These are phyloP conservation scores for Chaetomiaceae sp. DNA, from an alignment of 2,329 filamentous ascomycete genomes.

Conservation along the genomic window DNA sequence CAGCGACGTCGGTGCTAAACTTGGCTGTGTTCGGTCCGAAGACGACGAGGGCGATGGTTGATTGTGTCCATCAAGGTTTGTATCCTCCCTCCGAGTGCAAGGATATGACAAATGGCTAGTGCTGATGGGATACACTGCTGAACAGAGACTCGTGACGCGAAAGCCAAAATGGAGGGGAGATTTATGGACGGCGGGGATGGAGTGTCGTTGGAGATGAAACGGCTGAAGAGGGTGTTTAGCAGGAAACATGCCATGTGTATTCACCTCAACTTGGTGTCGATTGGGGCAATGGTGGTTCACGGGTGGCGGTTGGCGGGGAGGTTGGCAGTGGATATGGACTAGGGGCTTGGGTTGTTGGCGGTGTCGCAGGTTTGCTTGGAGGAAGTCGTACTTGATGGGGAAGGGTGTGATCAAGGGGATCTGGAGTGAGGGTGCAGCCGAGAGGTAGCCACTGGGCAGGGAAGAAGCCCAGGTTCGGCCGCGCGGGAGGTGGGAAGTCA, in stretches of 20 bases:
- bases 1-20: slow-evolving; percentile 33
- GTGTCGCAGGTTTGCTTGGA: no score
- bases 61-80: slow-evolving; percentile 32
- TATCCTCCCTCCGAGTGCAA: no score
- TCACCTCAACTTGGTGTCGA: slow-evolving; percentile 37
- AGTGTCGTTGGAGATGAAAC: slow-evolving; percentile 24
- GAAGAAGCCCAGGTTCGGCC: no score
- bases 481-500: no score
- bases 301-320: slow-evolving; percentile 29
- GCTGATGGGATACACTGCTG: no score
- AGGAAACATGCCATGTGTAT: slow-evolving; percentile 40
- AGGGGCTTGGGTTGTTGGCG: not conserved
- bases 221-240: slow-evolving; percentile 32
- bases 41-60: slow-evolving; percentile 32
- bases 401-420: no score
- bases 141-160: not conserved
- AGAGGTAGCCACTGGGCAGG: no score
- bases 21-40: slow-evolving; percentile 36
- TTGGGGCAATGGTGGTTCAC: slow-evolving; percentile 32
- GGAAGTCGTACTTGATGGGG: no score
- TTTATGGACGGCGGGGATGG: no score
- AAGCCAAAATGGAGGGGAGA: no score
- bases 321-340: slow-evolving; percentile 16
- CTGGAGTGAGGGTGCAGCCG: no score
- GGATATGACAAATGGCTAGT: not conserved